Percentiles rank a stretch among this genome's conserved stretches.
These are phyloP conservation scores for Solanum microdontum DNA, from an alignment of 257 asterid species.

Conservation along the genomic window DNA sequence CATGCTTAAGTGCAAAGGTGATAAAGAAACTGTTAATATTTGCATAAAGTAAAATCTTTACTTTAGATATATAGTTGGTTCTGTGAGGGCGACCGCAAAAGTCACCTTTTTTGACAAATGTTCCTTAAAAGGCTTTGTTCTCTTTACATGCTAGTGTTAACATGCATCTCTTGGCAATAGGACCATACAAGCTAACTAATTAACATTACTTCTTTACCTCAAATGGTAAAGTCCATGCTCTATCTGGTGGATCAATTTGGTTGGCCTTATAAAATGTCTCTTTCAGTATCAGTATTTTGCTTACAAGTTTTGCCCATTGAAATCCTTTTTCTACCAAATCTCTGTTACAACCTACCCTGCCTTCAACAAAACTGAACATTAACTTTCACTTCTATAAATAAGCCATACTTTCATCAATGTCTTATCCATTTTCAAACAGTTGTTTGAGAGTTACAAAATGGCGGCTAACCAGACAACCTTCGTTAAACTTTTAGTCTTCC, in stretches of 20 bases:
- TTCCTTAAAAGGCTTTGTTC: neutral
- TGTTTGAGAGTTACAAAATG: neutral
- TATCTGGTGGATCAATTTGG: neutral
- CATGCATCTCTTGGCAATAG: neutral
- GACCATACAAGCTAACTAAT: neutral
- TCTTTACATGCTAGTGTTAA: neutral
- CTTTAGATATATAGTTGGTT: neutral
- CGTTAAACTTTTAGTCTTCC: neutral
- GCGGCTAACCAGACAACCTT: neutral
- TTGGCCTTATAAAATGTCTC: conserved; percentile 5
- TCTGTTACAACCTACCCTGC: neutral
- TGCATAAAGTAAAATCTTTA: neutral
- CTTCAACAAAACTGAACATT: conserved; percentile 13
- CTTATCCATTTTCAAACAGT: neutral
- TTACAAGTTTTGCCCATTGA: conserved; percentile 10
- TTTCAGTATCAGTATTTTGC: conserved; percentile 17
- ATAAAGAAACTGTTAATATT: neutral
- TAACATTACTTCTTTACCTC: neutral
- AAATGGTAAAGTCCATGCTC: neutral
- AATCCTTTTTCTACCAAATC: conserved; percentile 3
- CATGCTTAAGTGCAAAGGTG: neutral
- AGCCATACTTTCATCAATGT: neutral
- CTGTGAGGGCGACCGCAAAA: rapidly evolving
- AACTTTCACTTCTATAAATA: neutral
- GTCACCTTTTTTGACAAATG: neutral